These are phyloP conservation scores for Ilex paraguariensis DNA, from an alignment of 305 asterid species.

Conservation along the genomic window DNA sequence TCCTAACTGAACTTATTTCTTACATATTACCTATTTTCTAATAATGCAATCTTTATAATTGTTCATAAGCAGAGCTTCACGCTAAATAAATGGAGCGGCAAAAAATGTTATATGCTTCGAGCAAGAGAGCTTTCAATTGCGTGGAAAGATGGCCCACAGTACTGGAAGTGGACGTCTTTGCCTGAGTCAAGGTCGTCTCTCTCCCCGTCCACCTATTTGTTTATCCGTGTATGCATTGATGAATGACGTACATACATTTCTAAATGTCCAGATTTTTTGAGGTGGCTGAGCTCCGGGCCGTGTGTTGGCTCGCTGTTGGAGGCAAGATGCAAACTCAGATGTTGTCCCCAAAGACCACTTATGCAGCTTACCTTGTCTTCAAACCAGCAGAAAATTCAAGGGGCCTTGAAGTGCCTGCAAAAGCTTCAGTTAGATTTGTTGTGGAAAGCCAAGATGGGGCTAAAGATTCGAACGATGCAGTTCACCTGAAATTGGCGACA, in stretches of 20 bases:
- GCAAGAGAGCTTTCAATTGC: too few relatives aligned
- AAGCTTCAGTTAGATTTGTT: constrained; percentile 18
- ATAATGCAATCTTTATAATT: too few relatives aligned
- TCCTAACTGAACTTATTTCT: too few relatives aligned
- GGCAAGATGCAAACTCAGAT: constrained; percentile 12
- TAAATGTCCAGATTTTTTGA: constrained; percentile 22
- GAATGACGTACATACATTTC: neutral
- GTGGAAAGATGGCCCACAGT: too few relatives aligned
- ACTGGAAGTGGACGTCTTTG: too few relatives aligned
- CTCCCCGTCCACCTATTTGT: too few relatives aligned
- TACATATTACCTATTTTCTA: too few relatives aligned
- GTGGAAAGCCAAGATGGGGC: neutral
- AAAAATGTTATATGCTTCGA: too few relatives aligned
- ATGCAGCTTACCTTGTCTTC: constrained; percentile 25
- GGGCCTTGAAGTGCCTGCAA: constrained; percentile 14
- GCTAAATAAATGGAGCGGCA: too few relatives aligned
- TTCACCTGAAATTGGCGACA: neutral
- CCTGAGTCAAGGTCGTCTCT: too few relatives aligned
- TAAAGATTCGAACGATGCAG: neutral
- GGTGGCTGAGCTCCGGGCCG: constrained; percentile 20
- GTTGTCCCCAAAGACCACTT: constrained; percentile 26
- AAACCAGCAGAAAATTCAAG: neutral
- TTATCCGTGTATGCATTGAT: too few relatives aligned
- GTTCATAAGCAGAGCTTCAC: too few relatives aligned
- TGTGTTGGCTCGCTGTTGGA: constrained; percentile 22